phyloP scores from a whole-genome alignment of 1,139 yeast genomes.

The Arxiozyma telluris region DNA sequence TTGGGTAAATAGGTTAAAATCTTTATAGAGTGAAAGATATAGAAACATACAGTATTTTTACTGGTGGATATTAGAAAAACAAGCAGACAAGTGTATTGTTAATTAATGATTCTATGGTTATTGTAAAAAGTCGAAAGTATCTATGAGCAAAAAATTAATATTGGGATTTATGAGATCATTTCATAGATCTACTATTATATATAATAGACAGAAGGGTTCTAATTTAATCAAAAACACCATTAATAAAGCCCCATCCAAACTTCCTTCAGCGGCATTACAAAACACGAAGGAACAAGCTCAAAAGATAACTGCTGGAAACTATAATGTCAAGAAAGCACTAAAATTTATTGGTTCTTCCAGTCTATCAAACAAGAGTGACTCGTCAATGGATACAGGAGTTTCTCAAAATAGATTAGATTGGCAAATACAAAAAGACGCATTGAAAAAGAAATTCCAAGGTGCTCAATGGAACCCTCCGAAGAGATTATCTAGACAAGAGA shows the following conservation, averaged over 20 bases:
- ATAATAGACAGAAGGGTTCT: background rate
- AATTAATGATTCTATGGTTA: background rate
- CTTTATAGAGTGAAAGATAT: background rate
- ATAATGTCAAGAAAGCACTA: slow-evolving; percentile 1
- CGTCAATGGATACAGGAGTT: too few relatives aligned
- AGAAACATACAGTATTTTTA: background rate
- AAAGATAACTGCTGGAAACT: background rate
- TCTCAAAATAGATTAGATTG: slow-evolving; percentile 40
- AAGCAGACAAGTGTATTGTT: background rate
- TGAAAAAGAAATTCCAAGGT: slow-evolving; percentile 50
- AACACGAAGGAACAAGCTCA: background rate
- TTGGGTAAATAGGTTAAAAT: background rate
- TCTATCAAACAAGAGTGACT: background rate
- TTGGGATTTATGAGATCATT: background rate
- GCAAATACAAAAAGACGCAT: slow-evolving; percentile 57
- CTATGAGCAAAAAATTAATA: background rate
- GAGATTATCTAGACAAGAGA: slow-evolving; percentile 59
- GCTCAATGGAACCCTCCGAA: slow-evolving; percentile 61
- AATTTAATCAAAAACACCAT: background rate
- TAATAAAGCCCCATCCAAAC: background rate
- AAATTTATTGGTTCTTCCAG: background rate
- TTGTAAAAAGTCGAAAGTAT: background rate
- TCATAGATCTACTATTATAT: background rate
- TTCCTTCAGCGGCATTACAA: background rate
- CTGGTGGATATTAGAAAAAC: background rate